Conservation (phyloP, 495 filamentous ascomycete species). For the Penicillium samsonianum region DNA sequence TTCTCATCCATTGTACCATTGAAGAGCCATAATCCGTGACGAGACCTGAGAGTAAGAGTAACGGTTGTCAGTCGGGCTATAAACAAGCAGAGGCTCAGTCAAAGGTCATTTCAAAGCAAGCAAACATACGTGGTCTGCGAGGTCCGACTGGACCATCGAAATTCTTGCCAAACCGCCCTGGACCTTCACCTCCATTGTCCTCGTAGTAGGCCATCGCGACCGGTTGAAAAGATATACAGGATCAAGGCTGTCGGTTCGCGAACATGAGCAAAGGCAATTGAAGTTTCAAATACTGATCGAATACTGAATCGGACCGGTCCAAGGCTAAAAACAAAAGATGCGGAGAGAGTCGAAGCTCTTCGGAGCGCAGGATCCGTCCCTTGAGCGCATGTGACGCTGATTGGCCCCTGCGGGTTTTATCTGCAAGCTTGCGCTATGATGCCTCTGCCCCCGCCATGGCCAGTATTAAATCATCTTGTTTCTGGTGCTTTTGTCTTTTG, state of each 20-base stretch:
- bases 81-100: neutral
- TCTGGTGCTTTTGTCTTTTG: neutral
- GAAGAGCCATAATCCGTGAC: conserved; percentile 96
- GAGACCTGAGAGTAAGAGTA: conserved; percentile 44
- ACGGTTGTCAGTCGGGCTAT: conserved; percentile 10
- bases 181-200: conserved; percentile 41
- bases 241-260: neutral
- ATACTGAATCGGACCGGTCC: neutral
- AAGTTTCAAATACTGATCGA: neutral
- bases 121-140: conserved; percentile 46
- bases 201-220: conserved; percentile 47
- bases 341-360: conserved; percentile 21
- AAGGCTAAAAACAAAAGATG: neutral
- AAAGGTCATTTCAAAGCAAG: neutral
- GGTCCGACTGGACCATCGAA: conserved; percentile 43
- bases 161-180: conserved; percentile 38
- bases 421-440: conserved; percentile 23
- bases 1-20: conserved; percentile 89
- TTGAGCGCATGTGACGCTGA: conserved; percentile 22
- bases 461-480: conserved; percentile 1
- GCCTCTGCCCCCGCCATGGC: conserved; percentile 3
- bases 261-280: neutral
- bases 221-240: neutral
- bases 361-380: conserved; percentile 20
- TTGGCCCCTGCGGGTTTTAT: conserved; percentile 17